Evolutionary conservation across 2,329 filamentous ascomycete genomes (phyloP).

Genomic region (Xylariaceae sp.): DNA sequence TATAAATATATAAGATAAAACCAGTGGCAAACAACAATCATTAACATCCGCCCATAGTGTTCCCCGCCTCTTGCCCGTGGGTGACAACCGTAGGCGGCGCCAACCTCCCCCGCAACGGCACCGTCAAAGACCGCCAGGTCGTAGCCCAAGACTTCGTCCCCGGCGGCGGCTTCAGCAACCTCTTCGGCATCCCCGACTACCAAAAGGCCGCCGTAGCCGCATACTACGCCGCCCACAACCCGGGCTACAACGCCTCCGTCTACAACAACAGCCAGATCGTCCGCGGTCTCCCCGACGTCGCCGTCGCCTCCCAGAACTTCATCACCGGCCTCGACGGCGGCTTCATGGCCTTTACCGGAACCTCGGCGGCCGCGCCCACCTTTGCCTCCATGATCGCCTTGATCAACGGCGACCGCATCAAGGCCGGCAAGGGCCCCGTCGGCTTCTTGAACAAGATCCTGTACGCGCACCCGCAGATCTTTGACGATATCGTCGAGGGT

Average conservation of each 20-base stretch:
- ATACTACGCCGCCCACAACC: slow-evolving; percentile 24
- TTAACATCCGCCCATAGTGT: neutral
- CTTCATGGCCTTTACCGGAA: slow-evolving; percentile 22
- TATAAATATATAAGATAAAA: too few species aligned
- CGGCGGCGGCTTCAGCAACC: slow-evolving; percentile 20
- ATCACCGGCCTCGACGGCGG: slow-evolving; percentile 21
- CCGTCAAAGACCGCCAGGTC: slow-evolving; percentile 1
- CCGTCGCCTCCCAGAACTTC: slow-evolving; percentile 23
- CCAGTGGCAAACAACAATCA: too few species aligned
- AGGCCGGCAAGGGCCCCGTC: slow-evolving; percentile 13
- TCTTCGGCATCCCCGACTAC: slow-evolving; percentile 26
- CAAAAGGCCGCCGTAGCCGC: slow-evolving; percentile 20
- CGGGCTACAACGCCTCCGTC: slow-evolving; percentile 22
- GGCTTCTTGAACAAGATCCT: slow-evolving; percentile 17
- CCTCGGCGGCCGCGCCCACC: slow-evolving; percentile 19
- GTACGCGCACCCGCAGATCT: slow-evolving; percentile 17
- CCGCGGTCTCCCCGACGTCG: slow-evolving; percentile 27
- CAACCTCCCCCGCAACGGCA: neutral
- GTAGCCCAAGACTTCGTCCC: slow-evolving; percentile 1
- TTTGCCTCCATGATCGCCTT: slow-evolving; percentile 15
- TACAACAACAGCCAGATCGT: slow-evolving; percentile 16
- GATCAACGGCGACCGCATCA: slow-evolving; percentile 16
- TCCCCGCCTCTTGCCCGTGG: slow-evolving; percentile 9
- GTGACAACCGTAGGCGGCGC: slow-evolving; percentile 10
- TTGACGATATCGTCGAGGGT: slow-evolving; percentile 15